Evolutionary conservation across 306 rosid genomes (phyloP).

Genomic region (Trichosanthes truncata): DNA sequence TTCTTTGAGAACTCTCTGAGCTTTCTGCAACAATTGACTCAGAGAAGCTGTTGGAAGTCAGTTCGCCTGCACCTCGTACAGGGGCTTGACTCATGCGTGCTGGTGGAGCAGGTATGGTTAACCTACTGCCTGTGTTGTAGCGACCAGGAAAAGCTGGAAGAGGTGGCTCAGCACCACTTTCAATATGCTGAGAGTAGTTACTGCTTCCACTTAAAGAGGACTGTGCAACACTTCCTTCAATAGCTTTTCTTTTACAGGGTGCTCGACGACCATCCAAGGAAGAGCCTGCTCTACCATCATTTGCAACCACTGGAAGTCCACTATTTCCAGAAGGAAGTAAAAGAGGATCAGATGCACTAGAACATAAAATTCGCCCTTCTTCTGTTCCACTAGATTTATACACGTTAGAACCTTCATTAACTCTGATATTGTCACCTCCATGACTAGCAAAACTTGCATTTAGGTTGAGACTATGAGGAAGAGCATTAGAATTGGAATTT

Average conservation of each 20-base stretch:
- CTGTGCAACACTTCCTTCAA: conserved; percentile 59
- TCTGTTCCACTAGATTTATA: conserved; percentile 51
- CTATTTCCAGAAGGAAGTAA: conserved; percentile 46
- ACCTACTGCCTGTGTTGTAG: conserved; percentile 29
- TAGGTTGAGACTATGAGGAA: conserved; percentile 49
- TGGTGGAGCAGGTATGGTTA: conserved; percentile 33
- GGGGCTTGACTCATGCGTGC: conserved; percentile 48
- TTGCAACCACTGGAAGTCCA: conserved; percentile 35
- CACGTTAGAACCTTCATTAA: conserved; percentile 32
- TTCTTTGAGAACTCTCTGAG: conserved; percentile 50
- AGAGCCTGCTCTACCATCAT: conserved; percentile 54
- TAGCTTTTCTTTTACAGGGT: conserved; percentile 76
- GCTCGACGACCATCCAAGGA: conserved; percentile 61
- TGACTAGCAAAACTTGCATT: conserved; percentile 46
- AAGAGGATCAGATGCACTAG: conserved; percentile 40
- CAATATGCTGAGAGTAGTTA: conserved; percentile 55
- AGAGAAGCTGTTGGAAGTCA: conserved; percentile 31
- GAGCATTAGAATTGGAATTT: conserved; percentile 40
- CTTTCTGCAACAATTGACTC: conserved; percentile 40
- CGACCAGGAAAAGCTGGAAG: conserved; percentile 30
- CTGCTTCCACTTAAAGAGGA: conserved; percentile 65
- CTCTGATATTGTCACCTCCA: conserved; percentile 29
- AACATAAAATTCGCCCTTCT: conserved; percentile 36
- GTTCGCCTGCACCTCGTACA: conserved; percentile 37
- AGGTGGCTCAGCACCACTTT: conserved; percentile 23